These are phyloP conservation scores for Macrotyloma uniflorum DNA, from an alignment of 306 rosid genomes.

Conservation along the genomic window DNA sequence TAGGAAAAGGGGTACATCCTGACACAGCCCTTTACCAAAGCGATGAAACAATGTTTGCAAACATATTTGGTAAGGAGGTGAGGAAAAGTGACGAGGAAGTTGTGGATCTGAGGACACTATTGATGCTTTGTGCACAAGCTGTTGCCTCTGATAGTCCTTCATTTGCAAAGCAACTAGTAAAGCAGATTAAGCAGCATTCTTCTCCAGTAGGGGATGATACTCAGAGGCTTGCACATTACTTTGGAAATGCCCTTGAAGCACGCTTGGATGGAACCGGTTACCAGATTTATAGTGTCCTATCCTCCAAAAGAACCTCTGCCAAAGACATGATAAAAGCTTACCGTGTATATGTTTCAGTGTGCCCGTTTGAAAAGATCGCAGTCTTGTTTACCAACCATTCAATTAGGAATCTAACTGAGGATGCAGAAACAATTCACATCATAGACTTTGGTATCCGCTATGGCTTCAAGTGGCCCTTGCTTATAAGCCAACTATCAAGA, in stretches of 20 bases:
- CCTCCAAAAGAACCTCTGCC: slow-evolving; percentile 46
- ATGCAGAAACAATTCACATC: slow-evolving; percentile 51
- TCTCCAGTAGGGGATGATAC: slow-evolving; percentile 56
- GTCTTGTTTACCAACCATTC: slow-evolving; percentile 40
- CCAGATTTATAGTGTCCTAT: slow-evolving; percentile 39
- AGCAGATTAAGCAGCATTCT: slow-evolving; percentile 66
- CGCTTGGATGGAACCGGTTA: slow-evolving; percentile 63
- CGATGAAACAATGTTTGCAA: background rate
- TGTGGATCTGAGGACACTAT: slow-evolving; percentile 55
- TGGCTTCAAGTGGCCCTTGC: slow-evolving; percentile 78
- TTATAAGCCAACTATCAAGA: slow-evolving; percentile 49
- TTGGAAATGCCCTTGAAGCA: slow-evolving; percentile 65
- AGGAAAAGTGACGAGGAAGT: slow-evolving; percentile 30
- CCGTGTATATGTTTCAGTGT: slow-evolving; percentile 43
- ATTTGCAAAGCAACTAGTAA: slow-evolving; percentile 48
- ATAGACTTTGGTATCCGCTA: slow-evolving; percentile 70
- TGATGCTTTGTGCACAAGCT: slow-evolving; percentile 65
- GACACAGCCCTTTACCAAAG: background rate
- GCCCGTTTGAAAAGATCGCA: slow-evolving; percentile 58
- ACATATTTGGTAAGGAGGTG: background rate
- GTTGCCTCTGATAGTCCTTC: slow-evolving; percentile 52
- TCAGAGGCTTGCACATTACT: slow-evolving; percentile 67
- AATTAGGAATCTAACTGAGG: slow-evolving; percentile 39
- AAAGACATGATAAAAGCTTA: slow-evolving; percentile 57
- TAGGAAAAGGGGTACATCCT: slow-evolving; percentile 17